Conservation (phyloP, 805 yeast genomes). For the Candida awuae region DNA sequence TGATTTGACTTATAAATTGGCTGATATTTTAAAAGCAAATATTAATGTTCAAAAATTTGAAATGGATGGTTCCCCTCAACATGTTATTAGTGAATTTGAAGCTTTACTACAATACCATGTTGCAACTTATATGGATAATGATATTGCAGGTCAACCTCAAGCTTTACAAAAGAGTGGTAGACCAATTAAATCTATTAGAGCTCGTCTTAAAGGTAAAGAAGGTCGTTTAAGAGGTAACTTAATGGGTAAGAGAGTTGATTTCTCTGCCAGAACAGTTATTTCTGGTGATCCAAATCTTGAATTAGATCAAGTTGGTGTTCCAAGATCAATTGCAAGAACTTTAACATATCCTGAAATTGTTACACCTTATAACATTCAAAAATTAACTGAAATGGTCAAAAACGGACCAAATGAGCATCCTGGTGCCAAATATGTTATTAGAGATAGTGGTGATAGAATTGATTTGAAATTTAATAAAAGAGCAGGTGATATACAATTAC, state of each 20-base stretch:
- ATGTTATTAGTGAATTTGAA: slow-evolving; percentile 94
- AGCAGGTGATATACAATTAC: slow-evolving; percentile 96
- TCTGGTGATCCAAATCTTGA: slow-evolving; percentile 98
- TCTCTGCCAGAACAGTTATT: slow-evolving; percentile 97
- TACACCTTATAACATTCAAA: slow-evolving; percentile 93
- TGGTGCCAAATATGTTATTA: slow-evolving; percentile 96
- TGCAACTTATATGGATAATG: slow-evolving; percentile 99
- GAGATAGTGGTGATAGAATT: slow-evolving; percentile 98
- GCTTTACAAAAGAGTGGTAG: slow-evolving; percentile 98
- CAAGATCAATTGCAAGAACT: slow-evolving; percentile 91
- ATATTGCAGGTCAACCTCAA: slow-evolving; percentile 99
- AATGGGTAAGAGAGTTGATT: slow-evolving; percentile 99
- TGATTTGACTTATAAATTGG: slow-evolving; percentile 94
- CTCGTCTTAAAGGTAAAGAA: slow-evolving; percentile 99
- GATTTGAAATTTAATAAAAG: slow-evolving; percentile 95
- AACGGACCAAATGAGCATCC: slow-evolving; percentile 99
- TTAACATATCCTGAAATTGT: slow-evolving; percentile 95
- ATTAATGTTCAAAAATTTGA: slow-evolving; percentile 95
- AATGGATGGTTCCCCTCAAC: slow-evolving; percentile 99
- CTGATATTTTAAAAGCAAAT: slow-evolving; percentile 94
- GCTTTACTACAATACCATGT: slow-evolving; percentile 93
- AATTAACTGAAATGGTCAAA: slow-evolving; percentile 84
- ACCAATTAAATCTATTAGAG: slow-evolving; percentile 96
- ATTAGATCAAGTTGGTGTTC: slow-evolving; percentile 98
- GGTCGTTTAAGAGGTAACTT: slow-evolving; percentile 97